These are phyloP conservation scores for Coemansia sp. DNA, from an alignment of 192 early-diverging fungal species.

Conservation along the genomic window DNA sequence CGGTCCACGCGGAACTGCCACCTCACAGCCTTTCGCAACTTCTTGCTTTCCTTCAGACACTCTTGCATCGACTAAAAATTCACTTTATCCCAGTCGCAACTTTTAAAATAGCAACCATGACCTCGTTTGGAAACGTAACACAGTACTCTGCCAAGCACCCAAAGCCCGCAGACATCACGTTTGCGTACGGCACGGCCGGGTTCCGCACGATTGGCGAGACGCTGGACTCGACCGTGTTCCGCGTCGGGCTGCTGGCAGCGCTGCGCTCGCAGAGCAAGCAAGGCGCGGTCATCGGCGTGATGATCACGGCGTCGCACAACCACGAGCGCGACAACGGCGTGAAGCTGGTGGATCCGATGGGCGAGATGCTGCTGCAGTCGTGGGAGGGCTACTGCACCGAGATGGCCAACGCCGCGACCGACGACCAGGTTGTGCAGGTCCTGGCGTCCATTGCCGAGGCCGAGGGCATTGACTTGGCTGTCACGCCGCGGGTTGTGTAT, in stretches of 20 bases:
- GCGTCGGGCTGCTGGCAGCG: conserved; percentile 85
- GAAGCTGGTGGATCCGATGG: conserved; percentile 96
- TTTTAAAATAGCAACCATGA: conserved; percentile 4
- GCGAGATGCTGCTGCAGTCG: conserved; percentile 95
- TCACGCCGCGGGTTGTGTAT: conserved; percentile 73
- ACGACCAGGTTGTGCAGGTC: conserved; percentile 59
- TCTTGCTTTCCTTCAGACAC: neutral
- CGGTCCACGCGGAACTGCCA: neutral
- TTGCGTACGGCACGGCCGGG: conserved; percentile 95
- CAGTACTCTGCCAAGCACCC: conserved; percentile 67
- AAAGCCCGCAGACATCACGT: conserved; percentile 59
- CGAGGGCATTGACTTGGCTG: conserved; percentile 70
- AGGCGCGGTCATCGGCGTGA: conserved; percentile 87
- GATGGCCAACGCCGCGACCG: conserved; percentile 80
- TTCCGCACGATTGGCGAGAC: conserved; percentile 91
- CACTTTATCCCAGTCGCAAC: neutral
- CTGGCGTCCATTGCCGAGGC: conserved; percentile 62
- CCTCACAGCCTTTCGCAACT: neutral
- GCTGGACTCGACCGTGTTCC: conserved; percentile 91
- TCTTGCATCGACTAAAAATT: neutral
- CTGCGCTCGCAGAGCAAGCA: conserved; percentile 86
- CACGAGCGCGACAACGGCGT: conserved; percentile 97
- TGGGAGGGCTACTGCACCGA: conserved; percentile 93
- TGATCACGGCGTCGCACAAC: conserved; percentile 99
- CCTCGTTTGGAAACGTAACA: conserved; percentile 28